Base-by-base conservation (phyloP, 495 filamentous ascomycete genomes). In the Hapsidospora chrysogenum region DNA sequence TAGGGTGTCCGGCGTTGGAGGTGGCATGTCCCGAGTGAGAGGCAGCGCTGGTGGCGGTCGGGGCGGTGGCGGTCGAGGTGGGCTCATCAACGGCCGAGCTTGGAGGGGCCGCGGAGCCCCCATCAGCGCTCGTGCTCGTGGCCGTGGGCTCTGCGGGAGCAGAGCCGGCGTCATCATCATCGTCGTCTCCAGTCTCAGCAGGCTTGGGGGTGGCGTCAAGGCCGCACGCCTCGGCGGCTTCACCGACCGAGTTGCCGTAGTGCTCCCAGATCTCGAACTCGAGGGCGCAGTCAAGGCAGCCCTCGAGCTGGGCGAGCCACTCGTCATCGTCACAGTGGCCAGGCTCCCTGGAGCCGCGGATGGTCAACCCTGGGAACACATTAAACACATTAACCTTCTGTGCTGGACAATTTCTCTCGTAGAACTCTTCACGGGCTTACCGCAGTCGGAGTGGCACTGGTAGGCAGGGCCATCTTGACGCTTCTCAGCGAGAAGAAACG, bases 251-350 rank as follows among this genome's bases (percentile, higher is more conserved):
- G 15, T 27, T 38, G 14, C 60, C 61, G 31, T 69, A 69, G 37
- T 57, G 50, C 29, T 50, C 36, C 64, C 64, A 70, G 39, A 66
- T 64, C 27, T 63, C 36, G 17, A 40, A 38, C 30, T 44, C 46
- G 10, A 54, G 52, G n/a, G 64, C 59, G 34, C 64, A 69, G 13
- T 53, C 38, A 20, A 66, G 45, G 31, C 63, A 66, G 3, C 35
- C 48, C 14, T 44, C 44, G 35, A 63, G 55, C 21, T 51, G 41
- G 7, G 38, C 42, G 16, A 45, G 43, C 51, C 60, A 69, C 6
- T 26, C 23, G 6, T 11, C 23, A 11, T 26, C 23, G 23, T 11
- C 11, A 26, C 23, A 26, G 6, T n/a, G n/a, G n/a, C n/a, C n/a
- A n/a, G n/a, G n/a, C n/a, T n/a, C n/a, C n/a, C n/a, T n/a, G n/a